phyloP scores from a whole-genome alignment of 805 yeast genomes.

The Saccharomycopsis fermentans region DNA sequence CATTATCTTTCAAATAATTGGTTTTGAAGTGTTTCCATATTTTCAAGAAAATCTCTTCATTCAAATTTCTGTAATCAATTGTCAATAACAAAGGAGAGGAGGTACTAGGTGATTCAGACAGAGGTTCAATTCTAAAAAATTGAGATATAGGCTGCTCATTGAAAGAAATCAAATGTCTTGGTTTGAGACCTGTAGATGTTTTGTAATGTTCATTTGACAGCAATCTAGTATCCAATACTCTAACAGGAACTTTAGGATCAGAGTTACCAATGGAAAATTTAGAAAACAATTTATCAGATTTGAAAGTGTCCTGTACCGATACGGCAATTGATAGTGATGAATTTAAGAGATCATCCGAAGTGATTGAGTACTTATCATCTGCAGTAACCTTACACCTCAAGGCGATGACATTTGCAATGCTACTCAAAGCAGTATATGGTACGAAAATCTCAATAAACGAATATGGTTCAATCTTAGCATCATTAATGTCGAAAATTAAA shows the following conservation, averaged over 20 bases:
- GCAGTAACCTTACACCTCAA: constrained; percentile 13
- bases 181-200: constrained; percentile 25
- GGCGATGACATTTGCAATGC: constrained; percentile 10
- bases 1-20: constrained; percentile 17
- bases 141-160: constrained; percentile 62
- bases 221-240: constrained; percentile 38
- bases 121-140: constrained; percentile 41
- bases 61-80: constrained; percentile 37
- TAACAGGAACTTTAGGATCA: constrained; percentile 39
- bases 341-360: constrained; percentile 29
- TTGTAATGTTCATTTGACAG: constrained; percentile 26
- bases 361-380: constrained; percentile 8
- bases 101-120: constrained; percentile 20
- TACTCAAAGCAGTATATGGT: constrained; percentile 24
- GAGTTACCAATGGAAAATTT: constrained; percentile 62
- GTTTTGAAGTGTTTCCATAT: constrained; percentile 21
- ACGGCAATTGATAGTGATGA: constrained; percentile 55
- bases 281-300: constrained; percentile 44
- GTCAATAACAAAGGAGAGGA: constrained; percentile 32
- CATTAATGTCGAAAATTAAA: neutral
- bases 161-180: constrained; percentile 38
- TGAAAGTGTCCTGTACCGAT: constrained; percentile 72
- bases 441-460: constrained; percentile 23
- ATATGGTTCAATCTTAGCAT: neutral
- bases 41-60: constrained; percentile 32